phyloP scores from a whole-genome alignment of 495 filamentous ascomycete genomes.

The Usnea hakonensis region DNA sequence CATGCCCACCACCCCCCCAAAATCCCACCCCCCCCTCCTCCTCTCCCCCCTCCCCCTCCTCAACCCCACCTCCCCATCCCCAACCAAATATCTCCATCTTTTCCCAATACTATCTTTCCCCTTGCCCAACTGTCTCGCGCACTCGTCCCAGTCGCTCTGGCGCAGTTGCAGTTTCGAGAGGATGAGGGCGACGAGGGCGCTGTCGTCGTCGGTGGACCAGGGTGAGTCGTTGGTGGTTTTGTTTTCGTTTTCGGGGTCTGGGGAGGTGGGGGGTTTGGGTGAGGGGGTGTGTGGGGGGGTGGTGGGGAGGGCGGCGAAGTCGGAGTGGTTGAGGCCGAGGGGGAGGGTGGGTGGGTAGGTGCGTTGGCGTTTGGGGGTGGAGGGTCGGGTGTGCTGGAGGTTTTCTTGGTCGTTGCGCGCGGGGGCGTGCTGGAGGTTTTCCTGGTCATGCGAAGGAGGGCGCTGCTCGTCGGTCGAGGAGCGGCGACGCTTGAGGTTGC shows the following conservation, averaged over 20 bases:
- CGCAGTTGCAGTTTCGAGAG: constrained; percentile 67
- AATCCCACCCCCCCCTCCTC: constrained; percentile 36
- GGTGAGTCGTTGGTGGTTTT: constrained; percentile 32
- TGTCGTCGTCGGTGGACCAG: constrained; percentile 64
- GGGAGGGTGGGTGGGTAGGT: constrained; percentile 60
- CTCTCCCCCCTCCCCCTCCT: constrained; percentile 36
- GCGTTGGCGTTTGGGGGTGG: constrained; percentile 61
- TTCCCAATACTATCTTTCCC: constrained; percentile 58
- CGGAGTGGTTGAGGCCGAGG: constrained; percentile 54
- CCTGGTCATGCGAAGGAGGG: constrained; percentile 31
- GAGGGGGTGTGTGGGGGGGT: constrained; percentile 34
- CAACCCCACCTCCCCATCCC: constrained; percentile 40
- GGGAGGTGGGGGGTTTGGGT: constrained; percentile 35
- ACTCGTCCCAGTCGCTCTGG: constrained; percentile 72
- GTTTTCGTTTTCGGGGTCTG: constrained; percentile 25
- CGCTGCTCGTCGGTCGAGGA: constrained; percentile 47
- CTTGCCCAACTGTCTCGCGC: constrained; percentile 56
- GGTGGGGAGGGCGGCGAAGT: constrained; percentile 55
- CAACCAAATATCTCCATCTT: constrained; percentile 60
- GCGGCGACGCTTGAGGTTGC: constrained; percentile 57
- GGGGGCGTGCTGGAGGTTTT: constrained; percentile 31
- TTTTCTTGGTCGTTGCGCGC: constrained; percentile 27
- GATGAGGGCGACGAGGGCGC: constrained; percentile 63
- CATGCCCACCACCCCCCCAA: background rate
- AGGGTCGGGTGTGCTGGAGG: constrained; percentile 33